These are phyloP conservation scores for Phaeoacremonium minimum DNA, from an alignment of 2,329 filamentous ascomycete species.

Conservation along the genomic window DNA sequence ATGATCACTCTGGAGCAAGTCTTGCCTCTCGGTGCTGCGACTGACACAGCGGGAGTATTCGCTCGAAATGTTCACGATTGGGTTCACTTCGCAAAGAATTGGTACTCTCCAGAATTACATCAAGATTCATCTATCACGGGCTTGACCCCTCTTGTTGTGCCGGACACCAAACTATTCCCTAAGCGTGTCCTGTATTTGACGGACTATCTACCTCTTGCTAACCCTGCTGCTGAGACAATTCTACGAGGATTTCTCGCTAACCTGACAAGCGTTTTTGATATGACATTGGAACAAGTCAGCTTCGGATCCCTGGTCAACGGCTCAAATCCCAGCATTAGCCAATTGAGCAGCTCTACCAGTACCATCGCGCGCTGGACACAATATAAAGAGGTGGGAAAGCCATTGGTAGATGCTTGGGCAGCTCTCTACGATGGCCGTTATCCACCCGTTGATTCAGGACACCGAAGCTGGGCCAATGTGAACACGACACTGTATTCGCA, in stretches of 20 bases:
- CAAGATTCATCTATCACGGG: constrained; percentile 29
- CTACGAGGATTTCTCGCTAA: constrained; percentile 29
- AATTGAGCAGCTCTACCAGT: constrained; percentile 18
- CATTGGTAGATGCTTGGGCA: constrained; percentile 24
- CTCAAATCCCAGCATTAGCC: constrained; percentile 21
- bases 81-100: constrained; percentile 29
- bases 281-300: constrained; percentile 29
- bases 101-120: constrained; percentile 27
- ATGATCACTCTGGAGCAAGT: constrained; percentile 16
- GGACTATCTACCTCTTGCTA: constrained; percentile 33
- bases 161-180: constrained; percentile 26
- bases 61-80: constrained; percentile 16
- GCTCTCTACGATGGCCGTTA: constrained; percentile 28
- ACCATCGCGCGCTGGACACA: constrained; percentile 26
- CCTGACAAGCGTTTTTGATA: constrained; percentile 26
- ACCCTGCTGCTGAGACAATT: constrained; percentile 30
- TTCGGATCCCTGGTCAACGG: constrained; percentile 25
- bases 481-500: constrained; percentile 17
- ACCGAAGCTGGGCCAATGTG: constrained; percentile 21
- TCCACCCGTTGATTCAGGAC: constrained; percentile 30
- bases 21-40: constrained; percentile 16
- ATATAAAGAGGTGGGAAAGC: constrained; percentile 23
- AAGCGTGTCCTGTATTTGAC: constrained; percentile 31
- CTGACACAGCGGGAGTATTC: constrained; percentile 22
- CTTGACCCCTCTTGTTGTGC: constrained; percentile 25